Evolutionary conservation across 371 early-diverging fungal genomes (phyloP).

Genomic region (Fennellomyces sp.): DNA sequence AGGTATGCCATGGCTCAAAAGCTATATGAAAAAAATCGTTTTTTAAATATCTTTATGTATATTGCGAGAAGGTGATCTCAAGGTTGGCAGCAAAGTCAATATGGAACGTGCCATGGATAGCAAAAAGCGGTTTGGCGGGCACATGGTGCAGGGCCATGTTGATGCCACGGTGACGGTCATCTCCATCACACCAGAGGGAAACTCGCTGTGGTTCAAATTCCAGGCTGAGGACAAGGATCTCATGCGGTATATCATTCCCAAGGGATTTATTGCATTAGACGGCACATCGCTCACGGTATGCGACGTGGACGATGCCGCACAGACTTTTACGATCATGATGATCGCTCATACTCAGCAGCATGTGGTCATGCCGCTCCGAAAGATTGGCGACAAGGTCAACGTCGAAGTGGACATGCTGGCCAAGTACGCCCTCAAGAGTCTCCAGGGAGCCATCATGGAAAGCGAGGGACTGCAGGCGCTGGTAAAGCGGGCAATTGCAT

Average conservation of each 20-base stretch:
- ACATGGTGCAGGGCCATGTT: conserved; percentile 97
- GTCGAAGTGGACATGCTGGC: conserved; percentile 97
- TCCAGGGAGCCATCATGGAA: conserved; percentile 57
- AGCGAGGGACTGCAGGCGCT: conserved; percentile 40
- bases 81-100: conserved; percentile 84
- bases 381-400: conserved; percentile 82
- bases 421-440: conserved; percentile 89
- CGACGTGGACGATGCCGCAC: conserved; percentile 75
- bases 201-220: conserved; percentile 85
- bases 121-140: conserved; percentile 92
- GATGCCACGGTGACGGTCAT: conserved; percentile 83
- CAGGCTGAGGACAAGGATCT: conserved; percentile 62
- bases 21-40: no score
- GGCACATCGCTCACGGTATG: conserved; percentile 95
- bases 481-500: conserved; percentile 30
- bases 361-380: conserved; percentile 81
- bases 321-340: conserved; percentile 92
- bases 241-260: conserved; percentile 88
- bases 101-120: conserved; percentile 92
- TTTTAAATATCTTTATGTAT: no score
- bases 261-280: conserved; percentile 93
- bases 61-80: conserved; percentile 64
- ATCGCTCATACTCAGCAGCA: conserved; percentile 90
- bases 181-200: conserved; percentile 81
- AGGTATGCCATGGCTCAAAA: no score